A percentile compares a stretch with the other conserved stretches of the same genome.
Conservation (phyloP, 2,329 filamentous ascomycete genomes). For the Phyllosticta citrichinensis region DNA sequence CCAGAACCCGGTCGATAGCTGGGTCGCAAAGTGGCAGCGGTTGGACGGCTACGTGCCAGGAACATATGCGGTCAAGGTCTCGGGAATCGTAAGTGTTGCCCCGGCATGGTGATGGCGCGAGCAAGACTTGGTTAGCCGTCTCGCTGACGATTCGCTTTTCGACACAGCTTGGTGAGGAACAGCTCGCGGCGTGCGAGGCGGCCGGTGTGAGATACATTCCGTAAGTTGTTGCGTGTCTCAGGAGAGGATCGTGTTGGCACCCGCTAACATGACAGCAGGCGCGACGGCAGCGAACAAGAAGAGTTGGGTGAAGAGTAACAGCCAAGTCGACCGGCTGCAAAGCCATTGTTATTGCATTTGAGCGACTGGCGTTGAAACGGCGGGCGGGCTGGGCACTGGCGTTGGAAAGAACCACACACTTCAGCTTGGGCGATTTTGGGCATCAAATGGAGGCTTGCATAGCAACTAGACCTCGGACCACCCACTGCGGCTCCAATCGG, state of each 20-base stretch:
- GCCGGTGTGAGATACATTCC: conserved; percentile 53
- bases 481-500: not conserved
- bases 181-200: conserved; percentile 45
- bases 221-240: conserved; percentile 13
- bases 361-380: conserved; percentile 8
- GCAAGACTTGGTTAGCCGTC: not conserved
- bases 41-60: conserved; percentile 80
- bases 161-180: conserved; percentile 45
- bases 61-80: conserved; percentile 91
- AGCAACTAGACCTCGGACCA: not conserved
- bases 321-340: not conserved
- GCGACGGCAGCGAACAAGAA: conserved; percentile 28
- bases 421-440: not conserved
- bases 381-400: not conserved
- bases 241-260: not conserved
- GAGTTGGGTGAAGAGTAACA: conserved; percentile 12
- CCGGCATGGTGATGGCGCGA: not conserved
- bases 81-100: conserved; percentile 51
- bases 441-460: not conserved
- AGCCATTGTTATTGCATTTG: conserved; percentile 7
- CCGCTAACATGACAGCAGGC: conserved; percentile 1
- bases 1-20: conserved; percentile 70
- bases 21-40: conserved; percentile 96
- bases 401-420: not conserved
- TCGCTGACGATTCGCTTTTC: not conserved